These are phyloP conservation scores for Typha latifolia DNA, from an alignment of 176 grass and related monocot species.

Conservation along the genomic window DNA sequence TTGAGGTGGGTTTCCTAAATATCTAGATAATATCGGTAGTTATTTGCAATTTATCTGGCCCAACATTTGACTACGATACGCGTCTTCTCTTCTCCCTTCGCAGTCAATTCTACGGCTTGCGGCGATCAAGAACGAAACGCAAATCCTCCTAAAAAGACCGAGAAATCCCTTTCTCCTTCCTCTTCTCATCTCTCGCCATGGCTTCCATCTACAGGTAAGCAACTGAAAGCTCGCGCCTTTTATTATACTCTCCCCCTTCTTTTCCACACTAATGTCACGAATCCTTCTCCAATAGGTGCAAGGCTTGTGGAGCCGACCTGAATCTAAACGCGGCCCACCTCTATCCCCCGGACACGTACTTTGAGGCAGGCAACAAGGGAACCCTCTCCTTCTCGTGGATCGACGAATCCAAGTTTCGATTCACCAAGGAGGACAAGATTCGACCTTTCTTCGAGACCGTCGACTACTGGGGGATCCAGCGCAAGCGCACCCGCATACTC, in stretches of 20 bases:
- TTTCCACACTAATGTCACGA: neutral
- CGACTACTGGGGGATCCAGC: constrained; percentile 86
- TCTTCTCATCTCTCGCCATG: neutral
- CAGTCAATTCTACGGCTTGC: too few relatives aligned
- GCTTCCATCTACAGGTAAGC: constrained; percentile 1
- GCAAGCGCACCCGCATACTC: constrained; percentile 52
- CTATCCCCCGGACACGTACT: constrained; percentile 53
- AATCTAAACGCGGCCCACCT: constrained; percentile 60
- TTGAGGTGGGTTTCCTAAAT: too few relatives aligned
- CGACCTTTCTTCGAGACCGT: constrained; percentile 77
- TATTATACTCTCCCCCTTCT: neutral
- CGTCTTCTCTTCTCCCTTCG: too few relatives aligned
- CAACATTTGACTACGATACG: too few relatives aligned
- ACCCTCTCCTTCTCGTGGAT: constrained; percentile 88
- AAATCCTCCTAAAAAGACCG: neutral
- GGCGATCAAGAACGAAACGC: neutral
- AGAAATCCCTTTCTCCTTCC: neutral
- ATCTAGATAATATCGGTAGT: too few relatives aligned
- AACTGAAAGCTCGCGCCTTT: neutral
- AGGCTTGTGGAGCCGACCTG: constrained; percentile 54
- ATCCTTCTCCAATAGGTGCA: constrained; percentile 26
- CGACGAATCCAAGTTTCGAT: constrained; percentile 60
- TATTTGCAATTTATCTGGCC: too few relatives aligned
- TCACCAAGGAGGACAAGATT: constrained; percentile 58
- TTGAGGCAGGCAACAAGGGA: constrained; percentile 90